These are phyloP conservation scores for Syncephalastrum sp. DNA, from an alignment of 371 early-diverging fungal species.

Conservation along the genomic window DNA sequence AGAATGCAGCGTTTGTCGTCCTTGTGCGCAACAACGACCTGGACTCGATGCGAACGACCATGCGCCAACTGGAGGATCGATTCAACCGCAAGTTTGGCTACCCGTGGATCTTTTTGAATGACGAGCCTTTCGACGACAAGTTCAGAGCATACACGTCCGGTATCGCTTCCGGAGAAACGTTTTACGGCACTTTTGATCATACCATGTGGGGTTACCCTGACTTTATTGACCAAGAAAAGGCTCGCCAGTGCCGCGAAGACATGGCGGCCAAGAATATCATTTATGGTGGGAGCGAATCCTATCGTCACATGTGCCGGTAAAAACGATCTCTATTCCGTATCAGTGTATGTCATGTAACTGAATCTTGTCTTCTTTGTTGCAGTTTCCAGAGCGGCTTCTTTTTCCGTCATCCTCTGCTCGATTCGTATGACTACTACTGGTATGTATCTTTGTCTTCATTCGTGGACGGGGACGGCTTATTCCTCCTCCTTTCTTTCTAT, in stretches of 20 bases:
- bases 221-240: constrained; percentile 71
- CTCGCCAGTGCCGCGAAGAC: constrained; percentile 44
- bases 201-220: constrained; percentile 80
- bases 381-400: constrained; percentile 85
- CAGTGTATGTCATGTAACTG: too few species aligned
- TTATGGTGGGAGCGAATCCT: constrained; percentile 81
- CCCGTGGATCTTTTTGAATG: constrained; percentile 84
- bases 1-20: constrained; percentile 60
- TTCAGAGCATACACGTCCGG: constrained; percentile 58
- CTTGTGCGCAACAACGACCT: constrained; percentile 74
- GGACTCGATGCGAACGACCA: constrained; percentile 57
- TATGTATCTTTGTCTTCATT: constrained; percentile 54
- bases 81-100: constrained; percentile 81
- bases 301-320: constrained; percentile 92
- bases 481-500: neutral
- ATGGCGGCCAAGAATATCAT: constrained; percentile 62
- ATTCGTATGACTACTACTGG: constrained; percentile 94
- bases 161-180: constrained; percentile 45
- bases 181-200: constrained; percentile 31
- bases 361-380: constrained; percentile 9
- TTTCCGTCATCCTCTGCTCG: constrained; percentile 75
- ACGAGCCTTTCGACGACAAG: constrained; percentile 70
- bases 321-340: neutral
- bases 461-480: neutral
- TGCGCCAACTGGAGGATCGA: constrained; percentile 73